Base-by-base conservation (phyloP, 257 asterid species). In the Nicotiana undulata region DNA sequence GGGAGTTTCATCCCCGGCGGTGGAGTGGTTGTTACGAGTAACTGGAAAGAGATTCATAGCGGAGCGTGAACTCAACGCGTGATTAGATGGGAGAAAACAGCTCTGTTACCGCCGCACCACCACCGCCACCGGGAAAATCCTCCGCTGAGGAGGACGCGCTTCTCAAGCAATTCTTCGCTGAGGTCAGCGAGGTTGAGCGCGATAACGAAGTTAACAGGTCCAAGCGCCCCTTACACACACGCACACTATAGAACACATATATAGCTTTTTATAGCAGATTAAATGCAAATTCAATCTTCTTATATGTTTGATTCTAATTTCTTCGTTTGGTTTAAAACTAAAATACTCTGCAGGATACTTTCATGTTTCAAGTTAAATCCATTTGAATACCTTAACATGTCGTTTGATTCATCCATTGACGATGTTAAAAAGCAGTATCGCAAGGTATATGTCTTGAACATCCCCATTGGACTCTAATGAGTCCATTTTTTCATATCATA, bases 161-260 rank as follows among this genome's bases (percentile, higher is more conserved):
- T n/a, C 90, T 95, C 65, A 96, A 92, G 89, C 85, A 90, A 86
- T 96, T 96, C 91, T 91, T 89, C 83, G 92, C 97, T 12, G 99
- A 96, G 86, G 97, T 96, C 83, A 86, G 98, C 90, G 99, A 94
- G 88, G 98, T 96, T 81, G 99, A 96, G 89, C 97, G 99, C 76
- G 97, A 93, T 56, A 96, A 94, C 81, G 97, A 96, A 92, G 99
- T 96, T 83, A 77, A 20, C 86, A 94, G 99, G 99, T 96, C 55
- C 6, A 7, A 17, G 0, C 58, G 49, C 64, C 15, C 32, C 32
- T 55, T 16, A 24, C 68, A 26, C 8, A 20, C 44, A 61, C 74
- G 18, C 12, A 80, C 75, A n/a, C 55, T 29, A 29, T 3, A 29
- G 32, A 63, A 70, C 6, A 22, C n/a, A 0, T 31, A 63, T 16